phyloP scores from a whole-genome alignment of 2,329 filamentous ascomycete genomes.

The Phyllosticta paracitricarpa region DNA sequence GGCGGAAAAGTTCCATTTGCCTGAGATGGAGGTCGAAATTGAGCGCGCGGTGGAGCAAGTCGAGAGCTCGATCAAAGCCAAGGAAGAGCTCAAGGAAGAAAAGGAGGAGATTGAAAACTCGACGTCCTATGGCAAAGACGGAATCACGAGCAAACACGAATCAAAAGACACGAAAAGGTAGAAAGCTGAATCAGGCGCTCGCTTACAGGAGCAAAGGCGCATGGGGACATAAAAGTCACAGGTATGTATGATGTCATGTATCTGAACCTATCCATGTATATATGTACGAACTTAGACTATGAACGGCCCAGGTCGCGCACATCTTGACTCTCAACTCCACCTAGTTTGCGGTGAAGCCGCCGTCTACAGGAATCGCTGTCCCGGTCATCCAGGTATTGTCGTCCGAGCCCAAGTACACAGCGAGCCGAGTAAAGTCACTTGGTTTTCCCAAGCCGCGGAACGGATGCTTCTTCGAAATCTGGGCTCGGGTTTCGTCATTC shows the following conservation, averaged over 20 bases:
- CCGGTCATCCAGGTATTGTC: slow-evolving; percentile 36
- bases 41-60: slow-evolving; percentile 44
- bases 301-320: background rate
- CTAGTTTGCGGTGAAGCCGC: slow-evolving; percentile 23
- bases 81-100: slow-evolving; percentile 26
- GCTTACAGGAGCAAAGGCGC: background rate
- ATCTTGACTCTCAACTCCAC: background rate
- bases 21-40: slow-evolving; percentile 45
- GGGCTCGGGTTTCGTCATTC: slow-evolving; percentile 20
- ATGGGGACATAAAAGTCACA: background rate
- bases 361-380: slow-evolving; percentile 31
- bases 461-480: slow-evolving; percentile 23
- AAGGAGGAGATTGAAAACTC: slow-evolving; percentile 28
- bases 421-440: slow-evolving; percentile 27
- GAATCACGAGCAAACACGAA: background rate
- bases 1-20: slow-evolving; percentile 37
- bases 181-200: background rate
- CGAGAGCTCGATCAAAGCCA: slow-evolving; percentile 32
- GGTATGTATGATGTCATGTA: slow-evolving; percentile 7
- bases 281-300: slow-evolving; percentile 5
- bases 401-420: slow-evolving; percentile 38
- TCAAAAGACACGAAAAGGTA: background rate
- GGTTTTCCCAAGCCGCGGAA: slow-evolving; percentile 21
- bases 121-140: slow-evolving; percentile 13
- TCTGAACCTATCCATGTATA: background rate